Base-by-base conservation (phyloP, 2,329 filamentous ascomycete genomes). In the Trichophyton schoenleinii region DNA sequence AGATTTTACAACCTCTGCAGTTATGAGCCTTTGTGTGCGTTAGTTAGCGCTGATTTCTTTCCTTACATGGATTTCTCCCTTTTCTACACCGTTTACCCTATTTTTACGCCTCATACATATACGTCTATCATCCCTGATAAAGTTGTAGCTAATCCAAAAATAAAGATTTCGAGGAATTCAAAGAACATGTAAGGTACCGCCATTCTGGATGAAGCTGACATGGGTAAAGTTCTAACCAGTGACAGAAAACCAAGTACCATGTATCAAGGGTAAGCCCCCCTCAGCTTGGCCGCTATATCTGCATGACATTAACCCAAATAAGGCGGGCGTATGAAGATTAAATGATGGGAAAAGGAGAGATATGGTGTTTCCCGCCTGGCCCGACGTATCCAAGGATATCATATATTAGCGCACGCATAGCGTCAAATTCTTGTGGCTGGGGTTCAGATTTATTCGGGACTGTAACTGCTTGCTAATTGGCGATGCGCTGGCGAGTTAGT, bases 381-480 rank as follows among this genome's bases (percentile, higher is more conserved):
- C 31, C 7, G 31, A 13, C 18, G n/a, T n/a, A 55, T 55, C 15
- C 52, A 55, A 18, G 52, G 49, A 38, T 9, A 44, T 44, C 3
- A 22, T 44, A 44, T 44, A 55, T 55, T 36, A 55, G 25, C 52
- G 31, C 31, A 34, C 18, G 22, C 20, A 11, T 36, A 55, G 52
- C 4, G 15, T 55, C n/a, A 55, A 36, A 28, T 18, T 36, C 28
- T 9, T 20, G 31, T 36, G 25, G 31, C 52, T n/a, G 28, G 52
- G 52, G 52, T 55, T 55, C 52, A 36, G 28, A 7, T 55, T n/a
- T 55, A 5, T 55, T 55, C 36, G 52, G 52, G 52, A 55, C n/a
- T n/a, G 25, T 34, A 18, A 5, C 5, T 34, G 28, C 8, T 15
- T 3, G 8, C 22, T 55, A 36, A 55, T 55, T 55, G 52, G 52